Conservation (phyloP, 169 alveolate species). For the Miamiensis avidus region DNA sequence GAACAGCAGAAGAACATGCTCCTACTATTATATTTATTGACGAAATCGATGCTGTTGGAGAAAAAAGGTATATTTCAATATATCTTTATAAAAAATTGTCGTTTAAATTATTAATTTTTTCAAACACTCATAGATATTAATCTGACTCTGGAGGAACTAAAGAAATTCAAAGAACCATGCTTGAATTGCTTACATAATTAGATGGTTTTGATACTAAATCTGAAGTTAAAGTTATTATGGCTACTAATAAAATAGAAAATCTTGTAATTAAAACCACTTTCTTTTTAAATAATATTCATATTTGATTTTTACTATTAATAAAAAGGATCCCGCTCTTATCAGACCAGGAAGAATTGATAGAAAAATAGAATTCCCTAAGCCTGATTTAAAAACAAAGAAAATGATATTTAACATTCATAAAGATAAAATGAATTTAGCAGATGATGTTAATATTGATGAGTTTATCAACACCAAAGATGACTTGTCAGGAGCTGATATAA, state of each 20-base stretch:
- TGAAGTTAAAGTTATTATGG: conserved; percentile 99
- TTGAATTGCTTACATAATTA: conserved; percentile 97
- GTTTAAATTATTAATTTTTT: not conserved
- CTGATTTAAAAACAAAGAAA: conserved; percentile 97
- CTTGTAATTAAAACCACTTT: conserved; percentile 36
- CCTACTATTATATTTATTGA: conserved; percentile 99
- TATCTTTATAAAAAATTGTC: no score
- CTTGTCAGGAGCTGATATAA: conserved; percentile 99
- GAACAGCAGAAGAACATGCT: conserved; percentile 99
- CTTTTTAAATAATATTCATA: no score
- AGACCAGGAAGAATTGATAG: conserved; percentile 99
- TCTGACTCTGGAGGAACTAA: conserved; percentile 99
- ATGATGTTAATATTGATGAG: conserved; percentile 98
- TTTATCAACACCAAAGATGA: conserved; percentile 99
- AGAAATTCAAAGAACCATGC: conserved; percentile 99
- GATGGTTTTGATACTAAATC: conserved; percentile 99
- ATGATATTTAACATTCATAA: conserved; percentile 98
- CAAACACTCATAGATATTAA: conserved; percentile 86
- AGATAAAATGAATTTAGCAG: conserved; percentile 96
- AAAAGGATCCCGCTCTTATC: conserved; percentile 97
- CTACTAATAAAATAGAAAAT: conserved; percentile 98
- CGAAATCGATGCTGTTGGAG: conserved; percentile 99
- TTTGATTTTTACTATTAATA: no score
- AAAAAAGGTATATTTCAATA: conserved; percentile 82
- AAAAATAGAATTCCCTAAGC: conserved; percentile 98